These are phyloP conservation scores for Noccaea caerulescens DNA, from an alignment of 345 rosid species.

Conservation along the genomic window DNA sequence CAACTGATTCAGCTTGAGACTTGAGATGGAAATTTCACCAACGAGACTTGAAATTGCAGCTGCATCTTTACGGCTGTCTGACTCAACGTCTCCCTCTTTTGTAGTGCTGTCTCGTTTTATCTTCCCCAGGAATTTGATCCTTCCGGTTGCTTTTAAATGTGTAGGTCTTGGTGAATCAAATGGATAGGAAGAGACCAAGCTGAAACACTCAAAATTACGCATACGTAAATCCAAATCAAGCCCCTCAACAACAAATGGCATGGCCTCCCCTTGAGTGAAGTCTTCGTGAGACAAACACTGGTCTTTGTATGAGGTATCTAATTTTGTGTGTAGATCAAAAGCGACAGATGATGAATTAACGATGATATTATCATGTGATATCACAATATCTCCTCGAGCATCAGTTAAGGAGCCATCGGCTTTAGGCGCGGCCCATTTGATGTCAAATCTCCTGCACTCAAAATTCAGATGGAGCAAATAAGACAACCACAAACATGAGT, in stretches of 20 bases:
- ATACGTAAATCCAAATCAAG: conserved; percentile 90
- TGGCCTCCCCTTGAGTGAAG: conserved; percentile 41
- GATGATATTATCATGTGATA: conserved; percentile 83
- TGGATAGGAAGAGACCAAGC: conserved; percentile 76
- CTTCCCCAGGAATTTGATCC: conserved; percentile 85
- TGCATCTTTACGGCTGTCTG: conserved; percentile 42
- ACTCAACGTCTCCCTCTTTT: conserved; percentile 45
- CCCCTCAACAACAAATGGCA: conserved; percentile 87
- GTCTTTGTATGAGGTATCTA: conserved; percentile 75
- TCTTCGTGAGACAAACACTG: conserved; percentile 58
- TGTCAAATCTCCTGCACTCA: conserved; percentile 84
- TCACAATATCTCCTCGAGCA: conserved; percentile 96
- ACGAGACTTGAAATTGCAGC: conserved; percentile 53
- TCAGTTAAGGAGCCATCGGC: conserved; percentile 96
- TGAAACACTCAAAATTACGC: conserved; percentile 97
- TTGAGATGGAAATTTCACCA: conserved; percentile 84
- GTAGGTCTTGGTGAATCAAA: conserved; percentile 96
- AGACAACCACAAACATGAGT: conserved; percentile 32
- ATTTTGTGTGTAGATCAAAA: conserved; percentile 78
- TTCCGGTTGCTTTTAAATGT: conserved; percentile 93
- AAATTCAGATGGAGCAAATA: conserved; percentile 31
- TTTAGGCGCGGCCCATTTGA: conserved; percentile 96
- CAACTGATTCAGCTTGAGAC: conserved; percentile 93
- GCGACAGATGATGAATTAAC: conserved; percentile 84
- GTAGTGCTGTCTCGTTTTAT: conserved; percentile 50